A percentile compares a stretch with the other conserved stretches of the same genome.
These are phyloP conservation scores for Sugiyamaella floridensis DNA, from an alignment of 805 yeast genomes.

Conservation along the genomic window DNA sequence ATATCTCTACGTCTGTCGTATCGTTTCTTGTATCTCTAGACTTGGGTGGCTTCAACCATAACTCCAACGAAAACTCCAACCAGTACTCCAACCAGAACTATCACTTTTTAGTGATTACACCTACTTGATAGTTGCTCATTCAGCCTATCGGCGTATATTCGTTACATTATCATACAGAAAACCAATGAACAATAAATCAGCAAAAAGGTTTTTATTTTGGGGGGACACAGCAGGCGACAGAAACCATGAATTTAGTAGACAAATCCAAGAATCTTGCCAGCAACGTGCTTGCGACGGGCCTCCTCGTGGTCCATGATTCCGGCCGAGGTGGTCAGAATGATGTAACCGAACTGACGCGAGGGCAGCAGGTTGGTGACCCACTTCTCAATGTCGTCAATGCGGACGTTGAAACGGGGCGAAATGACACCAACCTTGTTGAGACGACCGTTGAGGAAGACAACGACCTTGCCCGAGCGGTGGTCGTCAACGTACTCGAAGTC, in stretches of 20 bases:
- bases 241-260: constrained; percentile 59
- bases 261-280: constrained; percentile 98
- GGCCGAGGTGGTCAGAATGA: constrained; percentile 96
- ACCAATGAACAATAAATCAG: background rate
- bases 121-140: background rate
- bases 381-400: constrained; percentile 91
- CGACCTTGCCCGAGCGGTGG: constrained; percentile 98
- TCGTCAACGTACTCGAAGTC: constrained; percentile 97
- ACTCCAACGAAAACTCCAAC: background rate
- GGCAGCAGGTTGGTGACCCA: constrained; percentile 98
- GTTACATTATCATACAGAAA: background rate
- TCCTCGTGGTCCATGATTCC: constrained; percentile 99
- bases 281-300: constrained; percentile 99
- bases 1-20: background rate
- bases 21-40: background rate
- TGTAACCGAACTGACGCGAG: constrained; percentile 98
- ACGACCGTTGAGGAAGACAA: constrained; percentile 95
- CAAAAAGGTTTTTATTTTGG: constrained; percentile 2
- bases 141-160: background rate
- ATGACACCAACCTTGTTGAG: constrained; percentile 98
- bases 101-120: too few species aligned
- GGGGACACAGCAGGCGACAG: background rate
- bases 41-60: too few species aligned
- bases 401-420: constrained; percentile 97
- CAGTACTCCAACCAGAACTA: background rate